Base-by-base conservation (phyloP, 352 stramenopile genomes). In the Globisporangium cylindrosporum region DNA sequence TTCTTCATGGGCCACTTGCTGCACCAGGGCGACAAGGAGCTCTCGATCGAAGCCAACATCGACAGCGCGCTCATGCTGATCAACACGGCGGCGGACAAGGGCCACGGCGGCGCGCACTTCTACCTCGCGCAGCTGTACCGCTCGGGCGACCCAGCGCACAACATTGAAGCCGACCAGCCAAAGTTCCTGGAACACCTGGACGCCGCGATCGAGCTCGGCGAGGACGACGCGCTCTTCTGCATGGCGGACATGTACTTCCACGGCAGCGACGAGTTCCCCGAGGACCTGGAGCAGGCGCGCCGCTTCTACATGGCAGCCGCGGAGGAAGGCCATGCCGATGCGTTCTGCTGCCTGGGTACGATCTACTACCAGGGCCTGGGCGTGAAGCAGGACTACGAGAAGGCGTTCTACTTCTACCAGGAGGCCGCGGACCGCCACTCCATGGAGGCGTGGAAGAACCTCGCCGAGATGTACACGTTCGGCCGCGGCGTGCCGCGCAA, bases 91-190 rank as follows among this genome's bases (percentile, higher is more conserved):
- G 88, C 81, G 4, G 80, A 78, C 25, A 83, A 84, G 49, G 81
- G 73, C n/a, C 88, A 97, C 68, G 79, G 75, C 8, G 82, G 86
- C 14, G 87, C 90, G 65, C 73, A 87, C 24, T 94, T 84, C 65
- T 97, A 95, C 64, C 72, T 97, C 15, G 87, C 88, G 32, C 87
- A 94, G 79, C 78, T 97, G n/a, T 93, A 95, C 68, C 84, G 84
- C 59, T 94, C 82, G n/a, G 88, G 87, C 2, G 86, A 93, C 48
- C 73, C 86, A 9, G 66, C 66, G 15, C 72, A 81, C 61, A 64
- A 73, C 14, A 74, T 94, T n/a, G 43, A 68, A 22, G 59, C 81
- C 2, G 75, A 94, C 63, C 73, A 61, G 8, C 36, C 77, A 22
- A 86, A 84, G 70, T 94, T 93, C 64, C 65, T 90, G 15, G 66